Evolutionary conservation across 139 green algal species (phyloP), one percentile per base, ranked within the genome.

Genomic region (Yamagishiella unicocca): DNA sequence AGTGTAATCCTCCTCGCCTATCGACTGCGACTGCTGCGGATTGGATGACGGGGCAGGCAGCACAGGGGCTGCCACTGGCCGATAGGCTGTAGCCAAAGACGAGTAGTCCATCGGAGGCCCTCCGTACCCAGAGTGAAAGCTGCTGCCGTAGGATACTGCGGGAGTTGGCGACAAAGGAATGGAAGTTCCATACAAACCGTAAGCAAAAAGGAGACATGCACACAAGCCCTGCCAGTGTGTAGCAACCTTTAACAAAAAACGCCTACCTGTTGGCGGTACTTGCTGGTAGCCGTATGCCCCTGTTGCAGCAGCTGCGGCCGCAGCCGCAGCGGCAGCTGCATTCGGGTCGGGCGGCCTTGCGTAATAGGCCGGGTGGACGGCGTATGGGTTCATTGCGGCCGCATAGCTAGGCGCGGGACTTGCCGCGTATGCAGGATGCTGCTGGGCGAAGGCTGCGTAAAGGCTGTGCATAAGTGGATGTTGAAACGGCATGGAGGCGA

Each of bases 1-100:
- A 6, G 87, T 61, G 53, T 82, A 81, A 5, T 92, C 87, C 33
- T 91, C 88, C 1, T 77, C 80, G 33, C 45, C 10, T 1, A 67
- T 0, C 1, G 64, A 78, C 64, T 67, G 42, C 25, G 62, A 86
- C 42, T 77, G 62, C 79, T 76, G 80, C 31, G 43, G 62, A 24
- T 40, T 29, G 38, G 43, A 31, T 19, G 64, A 68, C 31, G 80
- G 33, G 31, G 61, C 21, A 8, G 80, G 43, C 42, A 53, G 8
- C 1, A 35, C 42, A 4, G 62, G 64, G 31, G 46, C 33, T 6
- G 80, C 19, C 29, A 77, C 43, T 4, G 80, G 80, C 43, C 80
- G 62, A 64, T 86, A 86, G 40, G 61, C 61, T 1, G 80, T 43
- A 2, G 43, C 31, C 62, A 78, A 43, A 5, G 64, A 22, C n/a